Conservation (phyloP, 2,329 filamentous ascomycete species). For the Ustilaginoidea virens region DNA sequence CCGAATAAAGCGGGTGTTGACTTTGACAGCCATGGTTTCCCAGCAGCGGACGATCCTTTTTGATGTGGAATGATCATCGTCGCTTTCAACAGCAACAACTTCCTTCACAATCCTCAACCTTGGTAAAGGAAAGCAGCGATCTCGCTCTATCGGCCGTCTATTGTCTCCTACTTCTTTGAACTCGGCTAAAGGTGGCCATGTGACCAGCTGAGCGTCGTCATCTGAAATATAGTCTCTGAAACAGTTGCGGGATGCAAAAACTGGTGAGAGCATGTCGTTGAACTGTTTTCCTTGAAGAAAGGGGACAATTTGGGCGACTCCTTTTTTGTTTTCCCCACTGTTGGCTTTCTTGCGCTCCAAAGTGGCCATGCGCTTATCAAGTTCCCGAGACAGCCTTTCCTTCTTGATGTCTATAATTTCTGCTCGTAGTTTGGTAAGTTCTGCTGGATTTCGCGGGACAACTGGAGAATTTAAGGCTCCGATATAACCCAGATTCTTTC, state of each 20-base stretch:
- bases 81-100: constrained; percentile 4
- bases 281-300: constrained; percentile 14
- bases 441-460: constrained; percentile 18
- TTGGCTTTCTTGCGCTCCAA: constrained; percentile 6
- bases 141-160: constrained; percentile 8
- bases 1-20: constrained; percentile 8
- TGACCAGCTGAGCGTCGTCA: constrained; percentile 7
- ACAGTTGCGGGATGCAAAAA: constrained; percentile 18
- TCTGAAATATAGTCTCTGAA: constrained; percentile 13
- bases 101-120: too few species aligned
- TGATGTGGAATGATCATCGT: constrained; percentile 4
- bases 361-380: constrained; percentile 11
- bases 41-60: constrained; percentile 12
- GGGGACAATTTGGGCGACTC: constrained; percentile 4
- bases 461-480: constrained; percentile 21
- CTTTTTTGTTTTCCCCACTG: not conserved
- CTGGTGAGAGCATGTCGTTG: constrained; percentile 14
- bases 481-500: constrained; percentile 19
- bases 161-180: constrained; percentile 21
- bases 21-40: constrained; percentile 12
- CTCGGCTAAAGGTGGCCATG: constrained; percentile 20
- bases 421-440: constrained; percentile 18
- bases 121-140: not conserved
- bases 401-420: constrained; percentile 13
- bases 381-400: constrained; percentile 10